Conservation (phyloP, 306 rosid species). For the Corylus heterophylla region DNA sequence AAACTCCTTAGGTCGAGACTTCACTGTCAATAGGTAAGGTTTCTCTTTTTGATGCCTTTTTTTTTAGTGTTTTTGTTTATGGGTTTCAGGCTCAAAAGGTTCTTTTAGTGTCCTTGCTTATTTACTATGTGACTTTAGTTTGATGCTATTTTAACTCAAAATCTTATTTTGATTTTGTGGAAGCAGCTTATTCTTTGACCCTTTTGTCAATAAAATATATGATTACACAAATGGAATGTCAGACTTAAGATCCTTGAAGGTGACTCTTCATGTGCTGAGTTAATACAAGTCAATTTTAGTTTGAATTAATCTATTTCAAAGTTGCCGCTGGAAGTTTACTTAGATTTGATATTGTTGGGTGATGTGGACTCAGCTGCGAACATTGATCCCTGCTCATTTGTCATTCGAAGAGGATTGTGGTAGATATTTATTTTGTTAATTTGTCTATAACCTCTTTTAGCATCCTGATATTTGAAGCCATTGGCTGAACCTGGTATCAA, state of each 20-base stretch:
- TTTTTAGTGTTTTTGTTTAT: not conserved
- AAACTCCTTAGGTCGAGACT: conserved; percentile 73
- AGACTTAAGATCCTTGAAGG: conserved; percentile 50
- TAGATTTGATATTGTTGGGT: conserved; percentile 24
- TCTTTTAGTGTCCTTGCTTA: not conserved
- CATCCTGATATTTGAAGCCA: conserved; percentile 27
- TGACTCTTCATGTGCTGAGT: conserved; percentile 21
- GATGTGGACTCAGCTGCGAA: conserved; percentile 42
- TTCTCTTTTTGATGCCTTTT: not conserved
- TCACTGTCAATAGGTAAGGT: conserved; percentile 74
- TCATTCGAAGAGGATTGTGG: conserved; percentile 91
- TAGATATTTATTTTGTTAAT: conserved; percentile 45
- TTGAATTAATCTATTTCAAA: not conserved
- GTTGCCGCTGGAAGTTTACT: conserved; percentile 1
- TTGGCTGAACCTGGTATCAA: conserved; percentile 26
- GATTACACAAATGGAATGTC: conserved; percentile 50
- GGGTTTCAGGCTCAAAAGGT: not conserved
- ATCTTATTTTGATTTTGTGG: conserved; percentile 36
- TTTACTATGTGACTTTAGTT: not conserved
- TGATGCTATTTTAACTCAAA: conserved; percentile 24
- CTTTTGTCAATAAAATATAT: conserved; percentile 44
- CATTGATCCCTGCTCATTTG: conserved; percentile 64
- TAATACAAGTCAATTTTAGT: conserved; percentile 1
- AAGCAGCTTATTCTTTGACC: conserved; percentile 91
- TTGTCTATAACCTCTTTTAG: conserved; percentile 14